Evolutionary conservation across 768 basidiomycete species (phyloP), one percentile per base, ranked within the genome.

Genomic region (Hydnum rufescens): DNA sequence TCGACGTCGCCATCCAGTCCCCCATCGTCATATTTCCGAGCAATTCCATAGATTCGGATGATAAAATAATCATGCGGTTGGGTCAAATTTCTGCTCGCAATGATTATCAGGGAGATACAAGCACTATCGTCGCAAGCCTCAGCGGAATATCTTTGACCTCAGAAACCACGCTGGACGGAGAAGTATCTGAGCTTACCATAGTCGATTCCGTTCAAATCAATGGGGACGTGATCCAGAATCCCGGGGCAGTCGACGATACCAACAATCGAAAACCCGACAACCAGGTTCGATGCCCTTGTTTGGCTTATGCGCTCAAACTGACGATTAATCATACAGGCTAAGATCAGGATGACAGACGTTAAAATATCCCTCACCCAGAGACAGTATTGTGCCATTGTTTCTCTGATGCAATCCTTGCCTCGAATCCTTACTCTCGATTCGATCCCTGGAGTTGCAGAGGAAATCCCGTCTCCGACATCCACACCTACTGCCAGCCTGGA

Each of bases 11-110:
- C 25, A 70, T 97, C 61, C 87, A 83, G 66, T 82, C 90, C 0
- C 95, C 95, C 0, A 96, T 99, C 58, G 64, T 97, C 46, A 70
- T 93, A 25, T 80, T 96, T 61, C 95, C 95, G 6, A 73, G 76
- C 4, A 71, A 82, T 60, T 69, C 80, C 2, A 64, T 71, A 2
- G 65, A 62, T 4, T 78, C 79, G 4, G 68, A 65, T 8, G 86
- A 97, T 64, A 68, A 72, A 26, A 68, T 99, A 32, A 72, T 82
- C 4, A 73, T 95, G 65, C 74, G 82, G 50, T 75, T 99, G 0
- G 95, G 95, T 39, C 85, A 93, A 66, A 82, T 97, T 44, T 73
- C 70, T 19, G 90, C 90, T 18, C 73, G 69, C 52, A 99, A 99
- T 63, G 66, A 69, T 26, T 86, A 80, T 58, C 71, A 79, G 39